These are phyloP conservation scores for Chalciporus chontae DNA, from an alignment of 768 basidiomycete species.

Conservation along the genomic window DNA sequence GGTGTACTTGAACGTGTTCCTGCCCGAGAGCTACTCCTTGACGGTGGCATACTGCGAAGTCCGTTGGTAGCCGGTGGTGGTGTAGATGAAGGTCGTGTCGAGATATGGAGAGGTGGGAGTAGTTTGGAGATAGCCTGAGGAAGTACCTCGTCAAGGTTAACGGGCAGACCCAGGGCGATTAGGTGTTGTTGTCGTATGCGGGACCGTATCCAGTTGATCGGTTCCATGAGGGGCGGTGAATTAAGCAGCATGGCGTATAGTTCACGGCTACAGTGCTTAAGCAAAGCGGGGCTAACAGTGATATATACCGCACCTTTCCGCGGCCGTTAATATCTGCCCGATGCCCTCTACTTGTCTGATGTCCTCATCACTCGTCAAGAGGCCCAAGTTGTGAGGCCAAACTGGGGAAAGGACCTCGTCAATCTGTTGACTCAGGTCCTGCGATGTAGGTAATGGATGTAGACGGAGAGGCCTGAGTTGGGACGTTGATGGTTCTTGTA, in stretches of 20 bases:
- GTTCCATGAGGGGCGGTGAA: slow-evolving; percentile 69
- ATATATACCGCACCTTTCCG: slow-evolving; percentile 56
- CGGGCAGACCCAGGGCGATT: slow-evolving; percentile 88
- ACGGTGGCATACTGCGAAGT: slow-evolving; percentile 26
- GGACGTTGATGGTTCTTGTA: slow-evolving; percentile 37
- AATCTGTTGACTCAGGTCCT: slow-evolving; percentile 58
- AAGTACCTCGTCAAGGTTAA: slow-evolving; percentile 91
- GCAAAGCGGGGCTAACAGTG: slow-evolving; percentile 22
- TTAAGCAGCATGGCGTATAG: slow-evolving; percentile 71
- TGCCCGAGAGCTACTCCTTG: slow-evolving; percentile 47
- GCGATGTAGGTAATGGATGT: slow-evolving; percentile 58
- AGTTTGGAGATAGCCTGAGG: slow-evolving; percentile 61
- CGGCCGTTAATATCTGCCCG: slow-evolving; percentile 70
- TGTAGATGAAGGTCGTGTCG: slow-evolving; percentile 77
- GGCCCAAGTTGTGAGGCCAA: slow-evolving; percentile 54
- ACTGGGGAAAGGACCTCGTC: slow-evolving; percentile 63
- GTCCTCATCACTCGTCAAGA: slow-evolving; percentile 60
- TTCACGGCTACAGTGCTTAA: slow-evolving; percentile 55
- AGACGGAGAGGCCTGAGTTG: slow-evolving; percentile 51
- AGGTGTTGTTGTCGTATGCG: slow-evolving; percentile 87
- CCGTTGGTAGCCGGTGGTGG: slow-evolving; percentile 62
- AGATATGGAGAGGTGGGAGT: slow-evolving; percentile 78
- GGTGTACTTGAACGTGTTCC: slow-evolving; percentile 46
- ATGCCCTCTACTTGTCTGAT: slow-evolving; percentile 81
- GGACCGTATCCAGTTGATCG: slow-evolving; percentile 94